Evolutionary conservation across 768 basidiomycete genomes (phyloP).

Genomic region (Rhizopogon sp.): DNA sequence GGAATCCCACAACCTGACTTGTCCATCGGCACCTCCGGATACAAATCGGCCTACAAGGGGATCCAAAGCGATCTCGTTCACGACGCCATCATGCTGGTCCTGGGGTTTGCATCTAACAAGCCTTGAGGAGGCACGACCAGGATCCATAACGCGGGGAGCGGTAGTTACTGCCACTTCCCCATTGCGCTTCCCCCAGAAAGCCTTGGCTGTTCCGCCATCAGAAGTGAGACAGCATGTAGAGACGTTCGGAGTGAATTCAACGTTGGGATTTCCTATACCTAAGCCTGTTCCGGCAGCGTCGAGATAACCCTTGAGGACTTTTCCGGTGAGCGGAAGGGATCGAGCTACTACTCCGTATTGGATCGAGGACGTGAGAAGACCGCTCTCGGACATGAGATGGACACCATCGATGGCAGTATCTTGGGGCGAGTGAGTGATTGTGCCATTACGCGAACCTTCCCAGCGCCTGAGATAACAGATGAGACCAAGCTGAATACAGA

Average conservation of each 20-base stretch:
- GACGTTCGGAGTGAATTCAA: slow-evolving; percentile 67
- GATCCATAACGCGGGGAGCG: slow-evolving; percentile 56
- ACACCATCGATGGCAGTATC: slow-evolving; percentile 51
- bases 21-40: slow-evolving; percentile 58
- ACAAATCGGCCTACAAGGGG: slow-evolving; percentile 31
- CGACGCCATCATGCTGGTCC: slow-evolving; percentile 61
- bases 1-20: slow-evolving; percentile 71
- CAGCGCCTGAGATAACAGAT: slow-evolving; percentile 48
- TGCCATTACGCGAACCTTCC: slow-evolving; percentile 56
- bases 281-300: slow-evolving; percentile 56
- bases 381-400: slow-evolving; percentile 52
- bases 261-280: slow-evolving; percentile 70
- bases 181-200: slow-evolving; percentile 69
- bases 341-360: slow-evolving; percentile 70
- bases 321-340: slow-evolving; percentile 66
- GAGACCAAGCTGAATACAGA: neutral
- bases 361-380: slow-evolving; percentile 58
- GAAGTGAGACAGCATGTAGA: slow-evolving; percentile 54
- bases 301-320: slow-evolving; percentile 63
- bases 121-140: slow-evolving; percentile 36
- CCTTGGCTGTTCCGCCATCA: slow-evolving; percentile 58
- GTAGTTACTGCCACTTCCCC: slow-evolving; percentile 64
- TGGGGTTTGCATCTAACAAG: slow-evolving; percentile 43
- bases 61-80: slow-evolving; percentile 54
- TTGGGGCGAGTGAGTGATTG: slow-evolving; percentile 60